phyloP scores from a whole-genome alignment of 371 early-diverging fungal species.

The Rhizopus sp. region DNA sequence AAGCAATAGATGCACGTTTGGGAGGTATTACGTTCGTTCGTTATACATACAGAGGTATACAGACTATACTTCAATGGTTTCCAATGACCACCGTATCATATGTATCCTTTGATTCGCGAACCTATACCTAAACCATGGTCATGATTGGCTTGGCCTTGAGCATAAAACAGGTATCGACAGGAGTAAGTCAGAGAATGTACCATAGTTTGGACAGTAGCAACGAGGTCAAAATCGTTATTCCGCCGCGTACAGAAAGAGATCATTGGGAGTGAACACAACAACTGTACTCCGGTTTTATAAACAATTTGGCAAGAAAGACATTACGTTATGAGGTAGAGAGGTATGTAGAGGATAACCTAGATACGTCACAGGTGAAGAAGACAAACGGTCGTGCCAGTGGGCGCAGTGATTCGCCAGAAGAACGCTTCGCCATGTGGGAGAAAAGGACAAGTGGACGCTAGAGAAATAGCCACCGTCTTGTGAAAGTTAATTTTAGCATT shows the following conservation, averaged over 20 bases:
- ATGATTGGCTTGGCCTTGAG: no score
- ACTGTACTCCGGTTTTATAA: neutral
- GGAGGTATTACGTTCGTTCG: no score
- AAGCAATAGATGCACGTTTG: no score
- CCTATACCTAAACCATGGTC: no score
- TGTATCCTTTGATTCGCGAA: no score
- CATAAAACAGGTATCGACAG: no score
- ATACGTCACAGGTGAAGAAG: neutral
- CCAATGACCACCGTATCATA: no score
- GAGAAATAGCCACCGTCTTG: slow-evolving; percentile 15
- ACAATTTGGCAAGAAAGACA: neutral
- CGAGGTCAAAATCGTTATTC: slow-evolving; percentile 15
- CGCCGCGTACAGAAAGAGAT: slow-evolving; percentile 10
- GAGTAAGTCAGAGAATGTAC: slow-evolving; percentile 8
- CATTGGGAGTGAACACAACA: slow-evolving; percentile 11
- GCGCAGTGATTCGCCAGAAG: neutral
- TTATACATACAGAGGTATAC: no score
- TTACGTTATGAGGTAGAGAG: neutral
- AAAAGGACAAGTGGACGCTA: neutral
- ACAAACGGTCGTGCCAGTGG: neutral
- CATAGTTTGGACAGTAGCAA: slow-evolving; percentile 14
- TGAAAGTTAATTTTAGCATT: slow-evolving; percentile 15
- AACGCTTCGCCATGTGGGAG: neutral
- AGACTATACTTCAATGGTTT: no score
- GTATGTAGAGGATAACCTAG: neutral